Conservation (phyloP, 164 flowering plant genomes). For the Sextonia rubra region DNA sequence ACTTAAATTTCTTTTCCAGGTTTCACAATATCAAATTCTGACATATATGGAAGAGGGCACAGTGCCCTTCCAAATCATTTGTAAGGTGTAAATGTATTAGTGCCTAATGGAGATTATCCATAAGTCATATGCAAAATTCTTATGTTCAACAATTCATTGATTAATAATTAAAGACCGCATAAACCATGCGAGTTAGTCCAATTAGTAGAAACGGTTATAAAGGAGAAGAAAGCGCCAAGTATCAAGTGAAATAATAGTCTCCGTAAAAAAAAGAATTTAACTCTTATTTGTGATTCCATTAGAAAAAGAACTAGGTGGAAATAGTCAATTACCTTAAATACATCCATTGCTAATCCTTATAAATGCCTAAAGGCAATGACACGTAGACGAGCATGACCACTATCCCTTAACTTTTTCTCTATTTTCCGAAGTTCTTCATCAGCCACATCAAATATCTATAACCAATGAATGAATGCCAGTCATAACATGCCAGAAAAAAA, state of each 20-base stretch:
- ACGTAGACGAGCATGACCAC: constrained; percentile 64
- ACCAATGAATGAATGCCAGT: constrained; percentile 7
- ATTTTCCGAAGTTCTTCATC: constrained; percentile 57
- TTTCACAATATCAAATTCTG: constrained; percentile 78
- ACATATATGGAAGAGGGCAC: constrained; percentile 94
- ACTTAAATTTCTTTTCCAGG: constrained; percentile 91
- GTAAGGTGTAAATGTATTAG: not conserved
- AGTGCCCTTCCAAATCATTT: constrained; percentile 88
- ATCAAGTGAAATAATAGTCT: too few relatives aligned
- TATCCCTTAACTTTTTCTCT: constrained; percentile 73
- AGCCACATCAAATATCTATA: constrained; percentile 67
- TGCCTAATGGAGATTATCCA: not conserved
- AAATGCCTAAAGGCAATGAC: constrained; percentile 71
- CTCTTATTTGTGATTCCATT: too few relatives aligned
- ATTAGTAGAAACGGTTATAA: too few relatives aligned
- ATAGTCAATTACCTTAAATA: constrained; percentile 52
- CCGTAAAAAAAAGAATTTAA: too few relatives aligned
- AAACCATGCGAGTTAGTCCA: too few relatives aligned
- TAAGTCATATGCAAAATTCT: too few relatives aligned
- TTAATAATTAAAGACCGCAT: too few relatives aligned
- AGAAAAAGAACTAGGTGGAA: not conserved
- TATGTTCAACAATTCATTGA: too few relatives aligned
- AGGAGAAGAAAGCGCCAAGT: too few relatives aligned
- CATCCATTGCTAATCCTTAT: constrained; percentile 83
- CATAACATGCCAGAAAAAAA: too few relatives aligned